Evolutionary conservation across 2,329 filamentous ascomycete genomes (phyloP).

Genomic region (Pseudopithomyces maydicus): DNA sequence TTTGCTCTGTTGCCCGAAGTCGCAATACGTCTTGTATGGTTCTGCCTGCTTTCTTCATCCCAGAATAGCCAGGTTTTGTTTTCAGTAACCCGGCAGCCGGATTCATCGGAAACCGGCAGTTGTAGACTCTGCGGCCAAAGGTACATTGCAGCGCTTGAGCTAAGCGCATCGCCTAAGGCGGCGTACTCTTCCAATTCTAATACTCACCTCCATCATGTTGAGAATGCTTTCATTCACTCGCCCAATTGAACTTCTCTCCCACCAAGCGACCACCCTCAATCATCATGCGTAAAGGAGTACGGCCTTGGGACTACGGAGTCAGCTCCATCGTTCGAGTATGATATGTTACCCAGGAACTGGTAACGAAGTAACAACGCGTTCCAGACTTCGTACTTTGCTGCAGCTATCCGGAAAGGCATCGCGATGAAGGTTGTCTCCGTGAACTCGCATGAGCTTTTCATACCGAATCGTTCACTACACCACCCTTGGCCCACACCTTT

Average conservation of each 20-base stretch:
- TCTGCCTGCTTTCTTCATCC: conserved; percentile 13
- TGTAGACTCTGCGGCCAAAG: conserved; percentile 16
- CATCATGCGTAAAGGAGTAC: too few relatives aligned
- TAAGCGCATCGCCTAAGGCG: conserved; percentile 25
- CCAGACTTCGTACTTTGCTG: conserved; percentile 27
- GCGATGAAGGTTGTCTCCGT: conserved; percentile 17
- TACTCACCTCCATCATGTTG: conserved; percentile 24
- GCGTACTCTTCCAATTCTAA: conserved; percentile 19
- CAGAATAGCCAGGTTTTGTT: conserved; percentile 13
- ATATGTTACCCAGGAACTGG: neutral
- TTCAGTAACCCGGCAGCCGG: conserved; percentile 1
- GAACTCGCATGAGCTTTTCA: conserved; percentile 20
- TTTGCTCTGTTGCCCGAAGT: conserved; percentile 18
- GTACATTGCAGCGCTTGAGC: conserved; percentile 29
- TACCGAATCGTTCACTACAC: conserved; percentile 22
- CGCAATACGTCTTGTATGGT: conserved; percentile 15
- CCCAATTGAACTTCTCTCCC: too few relatives aligned
- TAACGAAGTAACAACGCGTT: conserved; percentile 14
- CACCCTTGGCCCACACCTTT: conserved; percentile 24
- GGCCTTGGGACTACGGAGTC: too few relatives aligned
- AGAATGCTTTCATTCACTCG: conserved; percentile 25
- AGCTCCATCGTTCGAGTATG: too few relatives aligned
- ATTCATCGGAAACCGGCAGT: conserved; percentile 3
- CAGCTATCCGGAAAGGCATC: conserved; percentile 9
- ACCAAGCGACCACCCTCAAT: too few relatives aligned